phyloP scores from a whole-genome alignment of 305 asterid species.

The Plantago lanceolata region DNA sequence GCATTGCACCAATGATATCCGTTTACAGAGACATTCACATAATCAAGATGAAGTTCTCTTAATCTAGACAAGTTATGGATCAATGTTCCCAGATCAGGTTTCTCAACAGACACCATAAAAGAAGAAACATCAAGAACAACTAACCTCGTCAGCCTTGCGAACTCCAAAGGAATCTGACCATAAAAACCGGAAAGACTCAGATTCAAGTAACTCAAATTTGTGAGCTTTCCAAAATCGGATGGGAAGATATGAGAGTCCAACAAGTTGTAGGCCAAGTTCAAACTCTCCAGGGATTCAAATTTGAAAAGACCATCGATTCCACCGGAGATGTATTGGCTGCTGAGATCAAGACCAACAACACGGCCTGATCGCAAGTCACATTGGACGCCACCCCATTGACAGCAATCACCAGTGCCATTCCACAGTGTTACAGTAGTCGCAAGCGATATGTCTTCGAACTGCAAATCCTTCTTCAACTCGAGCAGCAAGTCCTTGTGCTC shows the following conservation, averaged over 20 bases:
- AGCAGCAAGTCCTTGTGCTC: constrained; percentile 30
- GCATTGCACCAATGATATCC: too few relatives aligned
- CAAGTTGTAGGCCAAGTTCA: constrained; percentile 43
- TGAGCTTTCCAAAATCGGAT: constrained; percentile 31
- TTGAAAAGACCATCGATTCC: constrained; percentile 34
- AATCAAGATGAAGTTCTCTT: background rate
- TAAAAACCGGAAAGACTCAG: constrained; percentile 36
- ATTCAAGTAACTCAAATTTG: constrained; percentile 35
- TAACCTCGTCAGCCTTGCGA: constrained; percentile 20
- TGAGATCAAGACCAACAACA: constrained; percentile 45
- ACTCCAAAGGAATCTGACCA: constrained; percentile 42
- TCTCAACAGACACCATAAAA: too few relatives aligned
- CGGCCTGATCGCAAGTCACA: constrained; percentile 43
- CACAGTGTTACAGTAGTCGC: constrained; percentile 50
- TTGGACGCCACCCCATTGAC: constrained; percentile 54
- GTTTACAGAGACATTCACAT: too few relatives aligned
- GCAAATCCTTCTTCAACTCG: constrained; percentile 27
- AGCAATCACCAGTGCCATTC: constrained; percentile 40
- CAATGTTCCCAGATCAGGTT: too few relatives aligned
- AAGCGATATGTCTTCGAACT: constrained; percentile 3
- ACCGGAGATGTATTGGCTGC: constrained; percentile 37
- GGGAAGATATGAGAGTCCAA: constrained; percentile 32
- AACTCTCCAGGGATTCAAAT: constrained; percentile 32
- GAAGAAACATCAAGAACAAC: too few relatives aligned
- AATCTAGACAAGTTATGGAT: too few relatives aligned